Base-by-base conservation (phyloP, 2,329 filamentous ascomycete genomes). In the Aspergillus niger region DNA sequence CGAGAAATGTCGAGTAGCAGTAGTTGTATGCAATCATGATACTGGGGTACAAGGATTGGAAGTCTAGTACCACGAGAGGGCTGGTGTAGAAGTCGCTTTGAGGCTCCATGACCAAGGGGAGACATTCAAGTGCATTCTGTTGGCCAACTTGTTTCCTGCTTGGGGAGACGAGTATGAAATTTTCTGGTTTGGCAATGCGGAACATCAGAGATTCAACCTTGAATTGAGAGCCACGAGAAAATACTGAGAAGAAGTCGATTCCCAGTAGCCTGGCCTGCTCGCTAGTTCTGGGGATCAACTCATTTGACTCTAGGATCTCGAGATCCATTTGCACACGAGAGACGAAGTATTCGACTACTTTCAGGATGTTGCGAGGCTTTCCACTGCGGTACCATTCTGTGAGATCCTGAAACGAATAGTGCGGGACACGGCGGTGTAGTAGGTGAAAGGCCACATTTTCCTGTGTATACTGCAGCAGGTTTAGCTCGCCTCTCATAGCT, bases 21-120 rank as follows among this genome's bases (percentile, higher is more conserved):
- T 97, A 95, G 71, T 99, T 99, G 80, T 99, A 98, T 0, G 95
- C 95, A 72, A 99, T 98, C 92, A 99, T 97, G 62, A 98, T 89
- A 75, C 93, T 97, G 0, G 95, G 95, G 67, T 99, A 99, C 51
- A 99, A 79, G 61, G 92, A 96, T 72, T 98, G 94, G 65, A 99
- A 99, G 76, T 99, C 95, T 6, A 99, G 82, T 0, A 99, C 95
- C 3, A 99, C 74, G 0, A 99, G 74, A 0, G 95, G 95, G 63
- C 91, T 95, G 59, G 82, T 92, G 76, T 99, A 99, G 72, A 99
- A 97, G 6, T 89, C 91, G 66, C 93, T 97, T 69, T 95, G 92
- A 0, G 95, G 95, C 71, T 99, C 95, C 93, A 99, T 97, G 43
- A 99, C 95, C 11, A 99, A 81, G 0, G 95, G 95, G 15, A 98